Evolutionary conservation across 352 stramenopile species (phyloP), one percentile per base, ranked within the genome.

Genomic region (Pythium chondricola): DNA sequence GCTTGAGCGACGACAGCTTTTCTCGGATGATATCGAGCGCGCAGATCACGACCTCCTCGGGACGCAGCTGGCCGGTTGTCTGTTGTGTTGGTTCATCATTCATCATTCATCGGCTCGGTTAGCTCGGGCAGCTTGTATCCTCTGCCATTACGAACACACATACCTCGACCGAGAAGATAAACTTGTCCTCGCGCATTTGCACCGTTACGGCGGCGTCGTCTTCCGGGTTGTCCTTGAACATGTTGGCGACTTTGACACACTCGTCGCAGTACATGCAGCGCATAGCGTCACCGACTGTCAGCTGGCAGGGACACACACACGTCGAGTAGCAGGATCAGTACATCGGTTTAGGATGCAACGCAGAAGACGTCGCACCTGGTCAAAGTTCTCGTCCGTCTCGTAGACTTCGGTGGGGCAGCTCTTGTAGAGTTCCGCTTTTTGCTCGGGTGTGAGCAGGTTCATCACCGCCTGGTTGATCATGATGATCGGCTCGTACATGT

Each of bases 81-180:
- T 90, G 42, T 14, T 47, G 16, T 39, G 31, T 17, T 10, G 32
- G 47, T 36, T 6, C 7, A 45, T 30, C 4, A 43, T 5, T 22
- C 33, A 48, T 18, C 36, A 9, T 39, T 14, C 10, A 7, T 47
- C 25, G 22, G 14, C 24, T 8, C 21, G 17, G 6, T 24, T 17
- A 25, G 18, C 6, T 22, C 18, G 8, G 6, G 16, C 18, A 11
- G 6, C 7, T 43, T 41, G 35, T 6, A 41, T 36, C 8, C 11
- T 26, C 24, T n/a, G 10, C 22, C 1, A 49, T n/a, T 24, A 8
- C 10, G 4, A 37, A 30, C 14, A 16, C 0, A 21, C 1, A 20
- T 49, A 88, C 79, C 77, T 98, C 95, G 25, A 98, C 92, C 4
- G 83, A 95, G 63, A 98, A 98, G 51, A 98, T 96, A 61, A 98